These are phyloP conservation scores for Tilletia horrida DNA, from an alignment of 1,284 basidiomycete genomes.

Conservation along the genomic window DNA sequence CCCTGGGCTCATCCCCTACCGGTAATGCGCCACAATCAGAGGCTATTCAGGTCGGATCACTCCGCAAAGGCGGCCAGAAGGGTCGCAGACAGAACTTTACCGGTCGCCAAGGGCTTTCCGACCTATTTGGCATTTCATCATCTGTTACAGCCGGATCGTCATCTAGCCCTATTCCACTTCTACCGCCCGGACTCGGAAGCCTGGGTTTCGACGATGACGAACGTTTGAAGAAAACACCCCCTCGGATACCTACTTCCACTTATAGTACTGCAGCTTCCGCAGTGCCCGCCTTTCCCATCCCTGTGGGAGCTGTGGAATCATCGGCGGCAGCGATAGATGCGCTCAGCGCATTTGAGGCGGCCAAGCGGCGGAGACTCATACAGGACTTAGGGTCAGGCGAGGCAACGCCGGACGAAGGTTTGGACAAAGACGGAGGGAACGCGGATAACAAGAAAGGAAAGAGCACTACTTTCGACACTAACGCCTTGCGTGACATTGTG, in stretches of 20 bases:
- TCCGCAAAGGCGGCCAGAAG: background rate
- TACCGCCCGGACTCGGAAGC: background rate
- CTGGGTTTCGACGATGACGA: slow-evolving; percentile 6
- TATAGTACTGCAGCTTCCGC: too few species aligned
- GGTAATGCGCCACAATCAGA: background rate
- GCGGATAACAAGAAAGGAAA: background rate
- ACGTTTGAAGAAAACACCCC: background rate
- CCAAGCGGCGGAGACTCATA: slow-evolving; percentile 5
- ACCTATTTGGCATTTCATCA: background rate
- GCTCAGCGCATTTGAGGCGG: background rate
- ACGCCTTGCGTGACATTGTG: background rate
- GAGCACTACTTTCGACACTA: background rate
- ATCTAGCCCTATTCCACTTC: background rate
- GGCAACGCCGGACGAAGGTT: background rate
- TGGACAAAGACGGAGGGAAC: background rate
- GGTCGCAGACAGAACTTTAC: background rate
- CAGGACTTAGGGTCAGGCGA: background rate
- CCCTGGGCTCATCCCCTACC: background rate
- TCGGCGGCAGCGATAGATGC: background rate
- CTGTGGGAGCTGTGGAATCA: background rate
- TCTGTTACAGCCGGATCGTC: too few species aligned
- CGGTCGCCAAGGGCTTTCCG: background rate
- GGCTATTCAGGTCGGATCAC: background rate
- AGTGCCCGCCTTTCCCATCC: too few species aligned
- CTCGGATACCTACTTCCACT: background rate